Percentiles rank a stretch among this genome's conserved stretches.
Evolutionary conservation across 345 rosid species (phyloP).

Genomic region (Nephelium lappaceum): DNA sequence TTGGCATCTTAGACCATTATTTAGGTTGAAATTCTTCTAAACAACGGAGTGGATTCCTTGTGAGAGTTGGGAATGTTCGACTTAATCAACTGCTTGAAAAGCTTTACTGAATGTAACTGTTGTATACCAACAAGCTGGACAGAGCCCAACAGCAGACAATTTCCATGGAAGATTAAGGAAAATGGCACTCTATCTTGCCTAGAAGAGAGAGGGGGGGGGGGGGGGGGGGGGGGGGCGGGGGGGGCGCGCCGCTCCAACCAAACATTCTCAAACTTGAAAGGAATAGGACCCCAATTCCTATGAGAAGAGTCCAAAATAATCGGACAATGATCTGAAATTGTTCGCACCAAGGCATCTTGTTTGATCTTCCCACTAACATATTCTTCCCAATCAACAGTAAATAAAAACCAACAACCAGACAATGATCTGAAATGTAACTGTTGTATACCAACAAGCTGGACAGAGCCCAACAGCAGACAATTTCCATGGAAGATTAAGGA

Average conservation of each 20-base stretch:
- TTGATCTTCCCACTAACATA: no score
- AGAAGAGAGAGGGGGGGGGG: no score
- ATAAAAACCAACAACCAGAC: no score
- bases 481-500: neutral
- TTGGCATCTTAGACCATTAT: neutral
- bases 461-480: neutral
- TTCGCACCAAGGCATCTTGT: no score
- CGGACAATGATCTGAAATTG: no score
- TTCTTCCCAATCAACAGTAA: no score
- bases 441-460: neutral
- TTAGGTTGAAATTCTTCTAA: neutral
- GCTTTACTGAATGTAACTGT: neutral
- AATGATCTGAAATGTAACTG: neutral
- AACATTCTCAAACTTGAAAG: no score
- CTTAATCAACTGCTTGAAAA: neutral
- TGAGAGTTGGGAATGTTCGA: neutral
- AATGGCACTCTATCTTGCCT: neutral
- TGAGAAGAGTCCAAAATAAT: no score
- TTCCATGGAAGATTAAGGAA: conserved; percentile 2
- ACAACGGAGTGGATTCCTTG: neutral
- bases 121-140: neutral
- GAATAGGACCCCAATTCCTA: no score
- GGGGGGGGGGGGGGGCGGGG: no score
- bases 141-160: neutral
- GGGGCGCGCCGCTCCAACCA: no score